A percentile compares a stretch with the other conserved stretches of the same genome.
phyloP scores from a whole-genome alignment of 2,329 filamentous ascomycete genomes.

The Colletotrichum noveboracense region DNA sequence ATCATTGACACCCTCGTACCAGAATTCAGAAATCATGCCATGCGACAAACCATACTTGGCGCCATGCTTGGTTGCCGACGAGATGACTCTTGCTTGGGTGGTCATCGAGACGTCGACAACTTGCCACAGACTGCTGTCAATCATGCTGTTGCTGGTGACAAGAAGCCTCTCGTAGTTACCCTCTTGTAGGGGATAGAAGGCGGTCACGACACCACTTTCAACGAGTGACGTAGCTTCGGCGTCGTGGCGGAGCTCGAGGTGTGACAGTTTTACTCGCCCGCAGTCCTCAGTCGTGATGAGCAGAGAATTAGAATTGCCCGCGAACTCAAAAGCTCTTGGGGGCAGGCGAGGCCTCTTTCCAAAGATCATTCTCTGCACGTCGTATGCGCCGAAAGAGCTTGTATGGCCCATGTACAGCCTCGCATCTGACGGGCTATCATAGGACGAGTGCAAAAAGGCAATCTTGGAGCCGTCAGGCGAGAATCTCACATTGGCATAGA shows the following conservation, averaged over 20 bases:
- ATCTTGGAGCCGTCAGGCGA: slow-evolving; percentile 40
- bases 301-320: slow-evolving; percentile 34
- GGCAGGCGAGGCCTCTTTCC: slow-evolving; percentile 31
- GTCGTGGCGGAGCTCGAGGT: slow-evolving; percentile 34
- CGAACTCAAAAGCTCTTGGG: slow-evolving; percentile 39
- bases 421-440: slow-evolving; percentile 26
- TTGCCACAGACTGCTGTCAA: slow-evolving; percentile 43
- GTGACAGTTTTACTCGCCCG: slow-evolving; percentile 37
- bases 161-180: slow-evolving; percentile 34
- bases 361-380: slow-evolving; percentile 32
- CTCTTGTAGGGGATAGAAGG: slow-evolving; percentile 30
- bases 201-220: slow-evolving; percentile 30
- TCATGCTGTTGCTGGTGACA: slow-evolving; percentile 39
- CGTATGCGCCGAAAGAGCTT: slow-evolving; percentile 28
- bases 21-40: slow-evolving; percentile 45
- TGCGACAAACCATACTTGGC: slow-evolving; percentile 35
- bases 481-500: slow-evolving; percentile 34
- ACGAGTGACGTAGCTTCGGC: slow-evolving; percentile 30
- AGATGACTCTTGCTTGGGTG: slow-evolving; percentile 30
- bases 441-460: slow-evolving; percentile 35
- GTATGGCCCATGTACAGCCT: slow-evolving; percentile 37
- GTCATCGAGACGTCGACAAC: slow-evolving; percentile 31
- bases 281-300: slow-evolving; percentile 37
- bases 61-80: slow-evolving; percentile 34
- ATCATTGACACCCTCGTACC: slow-evolving; percentile 42